Evolutionary conservation across 176 grass and related monocot species (phyloP).

Genomic region (Oryza punctata): DNA sequence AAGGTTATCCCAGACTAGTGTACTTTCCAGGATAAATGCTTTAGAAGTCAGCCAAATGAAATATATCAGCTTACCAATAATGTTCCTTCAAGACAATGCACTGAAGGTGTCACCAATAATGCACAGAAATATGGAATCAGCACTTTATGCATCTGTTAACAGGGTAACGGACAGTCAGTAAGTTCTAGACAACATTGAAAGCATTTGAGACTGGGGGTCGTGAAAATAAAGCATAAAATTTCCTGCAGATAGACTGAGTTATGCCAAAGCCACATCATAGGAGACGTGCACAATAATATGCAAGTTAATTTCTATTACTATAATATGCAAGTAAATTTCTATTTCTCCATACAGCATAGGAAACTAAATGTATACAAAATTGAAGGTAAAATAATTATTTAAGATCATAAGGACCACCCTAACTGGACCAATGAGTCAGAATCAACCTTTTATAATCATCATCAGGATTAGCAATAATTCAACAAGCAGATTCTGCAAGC

Average conservation of each 20-base stretch:
- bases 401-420: neutral
- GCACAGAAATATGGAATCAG: constrained; percentile 80
- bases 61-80: constrained; percentile 69
- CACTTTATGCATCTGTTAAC: constrained; percentile 78
- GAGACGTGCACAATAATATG: neutral
- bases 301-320: neutral
- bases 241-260: neutral
- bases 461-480: constrained; percentile 19
- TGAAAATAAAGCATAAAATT: constrained; percentile 5
- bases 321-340: neutral
- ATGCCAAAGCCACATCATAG: neutral
- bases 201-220: neutral
- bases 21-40: constrained; percentile 22
- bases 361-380: neutral
- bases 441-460: neutral
- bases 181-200: constrained; percentile 18
- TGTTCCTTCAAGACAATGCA: constrained; percentile 89
- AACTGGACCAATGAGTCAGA: constrained; percentile 8
- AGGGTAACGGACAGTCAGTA: constrained; percentile 31
- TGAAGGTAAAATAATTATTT: neutral
- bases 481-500: neutral
- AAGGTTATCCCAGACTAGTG: neutral
- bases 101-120: constrained; percentile 85
- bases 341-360: constrained; percentile 7
- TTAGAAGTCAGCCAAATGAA: constrained; percentile 25